These are phyloP conservation scores for Botrytis deweyae DNA, from an alignment of 2,329 filamentous ascomycete species.

Conservation along the genomic window DNA sequence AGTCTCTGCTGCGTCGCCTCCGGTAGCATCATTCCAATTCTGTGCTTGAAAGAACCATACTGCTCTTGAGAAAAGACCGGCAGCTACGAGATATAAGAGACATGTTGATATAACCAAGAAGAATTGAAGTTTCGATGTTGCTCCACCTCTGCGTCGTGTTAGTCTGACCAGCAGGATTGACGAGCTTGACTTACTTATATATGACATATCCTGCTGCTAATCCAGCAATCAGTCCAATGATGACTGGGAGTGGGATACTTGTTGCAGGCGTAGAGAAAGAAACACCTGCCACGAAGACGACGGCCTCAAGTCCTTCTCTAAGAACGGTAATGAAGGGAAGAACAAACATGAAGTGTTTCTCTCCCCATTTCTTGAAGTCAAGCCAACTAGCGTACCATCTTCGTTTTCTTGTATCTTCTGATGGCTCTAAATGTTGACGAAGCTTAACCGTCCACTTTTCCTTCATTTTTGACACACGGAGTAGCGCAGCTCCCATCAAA, in stretches of 20 bases:
- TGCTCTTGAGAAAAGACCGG: slow-evolving; percentile 74
- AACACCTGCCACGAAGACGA: slow-evolving; percentile 84
- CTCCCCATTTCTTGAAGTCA: slow-evolving; percentile 60
- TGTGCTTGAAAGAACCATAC: slow-evolving; percentile 75
- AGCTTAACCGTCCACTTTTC: slow-evolving; percentile 88
- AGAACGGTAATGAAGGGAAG: slow-evolving; percentile 87
- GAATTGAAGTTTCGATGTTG: slow-evolving; percentile 64
- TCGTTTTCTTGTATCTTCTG: slow-evolving; percentile 39
- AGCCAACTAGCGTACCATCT: slow-evolving; percentile 39
- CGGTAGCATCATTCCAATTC: slow-evolving; percentile 54
- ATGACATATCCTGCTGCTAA: slow-evolving; percentile 67
- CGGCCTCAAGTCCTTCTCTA: slow-evolving; percentile 80
- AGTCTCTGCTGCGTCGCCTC: slow-evolving; percentile 57
- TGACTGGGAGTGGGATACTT: slow-evolving; percentile 73
- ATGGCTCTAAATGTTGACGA: slow-evolving; percentile 58
- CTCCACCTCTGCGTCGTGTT: slow-evolving; percentile 52
- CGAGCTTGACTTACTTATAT: slow-evolving; percentile 63
- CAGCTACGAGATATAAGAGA: slow-evolving; percentile 79
- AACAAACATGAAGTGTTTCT: slow-evolving; percentile 84
- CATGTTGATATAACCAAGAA: slow-evolving; percentile 83
- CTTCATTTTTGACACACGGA: slow-evolving; percentile 79
- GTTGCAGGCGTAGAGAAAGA: slow-evolving; percentile 72
- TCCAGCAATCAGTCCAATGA: slow-evolving; percentile 70
- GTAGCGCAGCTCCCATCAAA: slow-evolving; percentile 73
- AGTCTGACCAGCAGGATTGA: slow-evolving; percentile 1